Evolutionary conservation across 1,284 basidiomycete species (phyloP), one percentile per base, ranked within the genome.

Genomic region (Naganishia sp.): DNA sequence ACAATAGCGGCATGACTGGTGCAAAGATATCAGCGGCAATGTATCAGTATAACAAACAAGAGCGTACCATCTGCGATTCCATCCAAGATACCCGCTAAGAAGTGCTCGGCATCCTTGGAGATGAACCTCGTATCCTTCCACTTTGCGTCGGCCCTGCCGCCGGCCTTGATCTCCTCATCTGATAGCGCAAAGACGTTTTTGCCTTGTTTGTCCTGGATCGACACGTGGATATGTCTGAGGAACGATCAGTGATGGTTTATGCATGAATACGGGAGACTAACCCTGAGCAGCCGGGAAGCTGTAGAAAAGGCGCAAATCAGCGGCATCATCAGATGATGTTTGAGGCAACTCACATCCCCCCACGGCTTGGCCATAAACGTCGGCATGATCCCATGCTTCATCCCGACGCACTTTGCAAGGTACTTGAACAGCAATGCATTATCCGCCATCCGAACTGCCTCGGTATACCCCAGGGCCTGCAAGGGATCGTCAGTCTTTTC

Each of bases 361-460:
- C 90, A 94, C 25, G 94, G 95, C 74, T 97, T 97, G 0, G 95
- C 94, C 95, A 99, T 98, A 78, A 99, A 99, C 66, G 92, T 95
- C 0, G 94, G 94, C 54, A 92, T 84, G 63, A 99, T 84, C 9
- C 89, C 90, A 71, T 90, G 84, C 76, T 89, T 87, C 85, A 96
- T 92, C 0, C 94, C 94, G 3, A 95, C 80, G 70, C 90, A 93
- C 82, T 97, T 97, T 6, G 92, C 90, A 15, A 92, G 80, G 72
- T 89, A 90, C 78, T 99, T 99, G 86, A 93, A 98, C 47, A 98
- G 81, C 58, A 89, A 85, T 0, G 93, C 93, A 75, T 96, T 97
- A 75, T 99, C 95, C 0, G 93, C 95, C 88, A 98, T 95, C 61
- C 89, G 83, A 17, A 85, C 76, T 0, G 90, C 89, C 32, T 87